These are phyloP conservation scores for Stenogyne calaminthoides DNA, from an alignment of 305 asterid genomes.

Conservation along the genomic window DNA sequence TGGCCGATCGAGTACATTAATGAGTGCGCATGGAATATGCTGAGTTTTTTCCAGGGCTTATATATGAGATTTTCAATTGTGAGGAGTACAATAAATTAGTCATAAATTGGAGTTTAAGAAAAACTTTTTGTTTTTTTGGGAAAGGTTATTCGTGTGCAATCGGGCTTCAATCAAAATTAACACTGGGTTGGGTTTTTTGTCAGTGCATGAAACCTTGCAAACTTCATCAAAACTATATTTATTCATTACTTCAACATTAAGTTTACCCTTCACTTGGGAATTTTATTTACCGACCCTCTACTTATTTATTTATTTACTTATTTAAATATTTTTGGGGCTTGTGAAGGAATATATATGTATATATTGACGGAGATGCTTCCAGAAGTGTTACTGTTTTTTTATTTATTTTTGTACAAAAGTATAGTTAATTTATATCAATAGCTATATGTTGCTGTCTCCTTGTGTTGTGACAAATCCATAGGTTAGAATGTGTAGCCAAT, in stretches of 20 bases:
- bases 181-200: constrained; percentile 7
- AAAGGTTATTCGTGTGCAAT: background rate
- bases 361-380: constrained; percentile 17
- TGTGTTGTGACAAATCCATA: constrained; percentile 24
- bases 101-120: too few relatives aligned
- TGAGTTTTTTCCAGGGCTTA: background rate
- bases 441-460: constrained; percentile 23
- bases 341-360: background rate
- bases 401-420: background rate
- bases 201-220: constrained; percentile 25
- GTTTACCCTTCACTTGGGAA: constrained; percentile 1
- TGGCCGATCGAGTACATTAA: too few relatives aligned
- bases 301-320: background rate
- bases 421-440: background rate
- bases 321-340: background rate
- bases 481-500: constrained; percentile 13
- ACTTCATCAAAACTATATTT: background rate
- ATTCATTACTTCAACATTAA: constrained; percentile 28
- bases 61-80: background rate
- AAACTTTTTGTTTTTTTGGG: too few relatives aligned
- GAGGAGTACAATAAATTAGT: too few relatives aligned
- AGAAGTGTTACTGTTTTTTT: background rate
- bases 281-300: background rate
- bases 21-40: too few relatives aligned
- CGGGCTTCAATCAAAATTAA: too few relatives aligned